Evolutionary conservation across 2,329 filamentous ascomycete species (phyloP), one percentile per base, ranked within the genome.

Genomic region (Epichloe sp.): DNA sequence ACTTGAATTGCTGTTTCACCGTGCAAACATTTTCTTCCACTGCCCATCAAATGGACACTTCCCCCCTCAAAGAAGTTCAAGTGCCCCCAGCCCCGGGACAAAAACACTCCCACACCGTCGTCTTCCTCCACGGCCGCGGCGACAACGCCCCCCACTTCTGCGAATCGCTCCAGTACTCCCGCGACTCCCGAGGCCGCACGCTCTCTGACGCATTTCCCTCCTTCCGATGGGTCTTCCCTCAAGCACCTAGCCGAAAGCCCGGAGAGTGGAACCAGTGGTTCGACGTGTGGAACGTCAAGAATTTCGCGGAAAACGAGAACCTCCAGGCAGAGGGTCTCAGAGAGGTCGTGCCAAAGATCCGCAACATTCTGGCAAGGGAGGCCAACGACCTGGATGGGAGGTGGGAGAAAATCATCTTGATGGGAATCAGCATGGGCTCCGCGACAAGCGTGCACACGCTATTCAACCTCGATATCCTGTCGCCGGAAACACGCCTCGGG

Each of bases 211-310:
- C 62, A 5, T 70, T 75, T 35, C 72, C 74, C 3, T 65, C 67
- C 4, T 65, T 75, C 56, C 67, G 69, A 49, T 76, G 71, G 69
- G 70, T 77, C 8, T 77, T 77, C 51, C 72, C 73, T 4, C 65
- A 68, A 48, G 71, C 73, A 2, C 67, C 68, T 7, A 21, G 58
- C 34, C 58, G 61, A 49, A 43, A 61, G 11, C 56, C 56, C 14
- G 2, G 23, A 12, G 21, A 64, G 23, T 53, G 58, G 7, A 52
- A 67, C 10, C 71, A 75, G 56, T 78, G 74, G 75, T 78, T 77
- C 58, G 74, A 78, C 55, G 65, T 76, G 42, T 72, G 66, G 63
- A 70, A 72, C 48, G 62, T 69, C 0, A 57, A 62, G 21, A 60
- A 71, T 50, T 68, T 72, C 15, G 42, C 61, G 2, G 60, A 70